Evolutionary conservation across 2,329 filamentous ascomycete species (phyloP).

Genomic region (Periglandula ipomoeae): DNA sequence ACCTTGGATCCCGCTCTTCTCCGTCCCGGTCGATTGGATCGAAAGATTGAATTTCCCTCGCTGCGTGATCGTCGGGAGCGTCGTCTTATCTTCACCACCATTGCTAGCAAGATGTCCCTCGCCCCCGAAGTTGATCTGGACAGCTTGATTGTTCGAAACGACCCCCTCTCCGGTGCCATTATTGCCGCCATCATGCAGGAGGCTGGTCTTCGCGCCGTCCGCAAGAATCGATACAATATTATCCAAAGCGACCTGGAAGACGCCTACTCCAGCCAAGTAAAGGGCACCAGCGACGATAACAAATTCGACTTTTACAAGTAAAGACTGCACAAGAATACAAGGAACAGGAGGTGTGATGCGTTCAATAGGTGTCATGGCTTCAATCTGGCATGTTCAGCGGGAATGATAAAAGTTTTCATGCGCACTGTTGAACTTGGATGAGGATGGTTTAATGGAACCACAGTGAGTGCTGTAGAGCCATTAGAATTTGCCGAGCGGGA

Average conservation of each 20-base stretch:
- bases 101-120: slow-evolving; percentile 93
- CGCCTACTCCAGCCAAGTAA: slow-evolving; percentile 94
- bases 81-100: slow-evolving; percentile 94
- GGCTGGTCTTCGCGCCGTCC: slow-evolving; percentile 83
- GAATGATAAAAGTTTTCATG: background rate
- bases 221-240: slow-evolving; percentile 99
- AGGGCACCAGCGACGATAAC: slow-evolving; percentile 57
- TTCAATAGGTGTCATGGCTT: background rate
- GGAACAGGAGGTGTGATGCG: too few species aligned
- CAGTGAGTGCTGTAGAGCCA: background rate
- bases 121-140: slow-evolving; percentile 95
- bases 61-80: slow-evolving; percentile 89
- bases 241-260: slow-evolving; percentile 96
- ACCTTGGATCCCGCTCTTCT: slow-evolving; percentile 92
- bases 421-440: too few species aligned
- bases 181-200: slow-evolving; percentile 99
- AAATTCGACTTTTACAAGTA: slow-evolving; percentile 93
- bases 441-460: too few species aligned
- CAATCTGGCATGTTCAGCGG: background rate
- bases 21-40: slow-evolving; percentile 87
- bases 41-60: slow-evolving; percentile 98
- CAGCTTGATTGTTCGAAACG: slow-evolving; percentile 91
- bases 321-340: too few species aligned
- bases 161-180: slow-evolving; percentile 87
- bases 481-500: background rate